These are phyloP conservation scores for Fusarium foetens DNA, from an alignment of 2,329 filamentous ascomycete genomes.

Conservation along the genomic window DNA sequence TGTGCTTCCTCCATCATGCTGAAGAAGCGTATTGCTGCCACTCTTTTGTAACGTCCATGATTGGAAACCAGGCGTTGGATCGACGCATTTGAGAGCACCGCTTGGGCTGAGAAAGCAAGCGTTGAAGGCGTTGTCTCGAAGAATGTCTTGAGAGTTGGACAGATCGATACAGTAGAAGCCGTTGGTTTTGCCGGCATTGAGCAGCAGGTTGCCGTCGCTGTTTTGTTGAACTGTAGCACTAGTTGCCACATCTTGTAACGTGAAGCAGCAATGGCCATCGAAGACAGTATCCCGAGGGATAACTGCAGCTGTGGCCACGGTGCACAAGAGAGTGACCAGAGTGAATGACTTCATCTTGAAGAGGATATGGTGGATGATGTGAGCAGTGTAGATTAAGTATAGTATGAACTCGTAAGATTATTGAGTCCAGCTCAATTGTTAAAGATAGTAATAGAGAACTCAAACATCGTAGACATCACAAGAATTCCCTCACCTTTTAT, in stretches of 20 bases:
- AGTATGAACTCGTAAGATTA: background rate
- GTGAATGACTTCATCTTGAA: slow-evolving; percentile 35
- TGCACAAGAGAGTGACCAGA: slow-evolving; percentile 34
- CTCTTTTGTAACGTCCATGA: slow-evolving; percentile 43
- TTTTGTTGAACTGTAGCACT: slow-evolving; percentile 44
- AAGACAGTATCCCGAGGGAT: slow-evolving; percentile 38
- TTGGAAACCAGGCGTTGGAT: slow-evolving; percentile 46
- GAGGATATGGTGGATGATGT: background rate
- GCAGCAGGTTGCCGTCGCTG: slow-evolving; percentile 42
- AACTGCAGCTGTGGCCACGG: slow-evolving; percentile 37
- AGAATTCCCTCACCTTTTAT: slow-evolving; percentile 24
- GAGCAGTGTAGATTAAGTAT: slow-evolving; percentile 1
- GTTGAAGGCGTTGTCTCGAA: slow-evolving; percentile 45
- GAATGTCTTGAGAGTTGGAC: slow-evolving; percentile 36
- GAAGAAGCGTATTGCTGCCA: slow-evolving; percentile 36
- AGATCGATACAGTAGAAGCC: slow-evolving; percentile 50
- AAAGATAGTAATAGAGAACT: background rate
- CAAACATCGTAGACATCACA: background rate
- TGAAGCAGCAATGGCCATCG: slow-evolving; percentile 47
- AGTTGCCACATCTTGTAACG: slow-evolving; percentile 42
- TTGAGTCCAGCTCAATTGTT: slow-evolving; percentile 25
- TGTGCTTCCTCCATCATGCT: slow-evolving; percentile 37
- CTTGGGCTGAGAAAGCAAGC: slow-evolving; percentile 48
- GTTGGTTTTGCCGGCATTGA: slow-evolving; percentile 36
- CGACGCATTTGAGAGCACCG: slow-evolving; percentile 47